Evolutionary conservation across 345 rosid species (phyloP).

Genomic region (Gossypium turneri): DNA sequence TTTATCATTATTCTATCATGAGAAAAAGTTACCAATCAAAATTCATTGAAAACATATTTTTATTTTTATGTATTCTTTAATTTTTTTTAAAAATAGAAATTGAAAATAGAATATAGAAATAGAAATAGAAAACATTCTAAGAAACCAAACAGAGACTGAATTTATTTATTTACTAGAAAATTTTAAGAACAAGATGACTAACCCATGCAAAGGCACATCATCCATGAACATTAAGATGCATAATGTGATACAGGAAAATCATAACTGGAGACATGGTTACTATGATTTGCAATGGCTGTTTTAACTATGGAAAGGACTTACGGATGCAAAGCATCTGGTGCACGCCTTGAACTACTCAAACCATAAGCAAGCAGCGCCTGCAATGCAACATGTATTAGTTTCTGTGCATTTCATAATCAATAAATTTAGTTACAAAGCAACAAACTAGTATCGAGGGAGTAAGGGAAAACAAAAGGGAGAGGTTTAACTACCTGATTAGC

Average conservation of each 20-base stretch:
- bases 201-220: slow-evolving; percentile 3
- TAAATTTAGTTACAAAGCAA: slow-evolving; percentile 14
- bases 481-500: slow-evolving; percentile 76
- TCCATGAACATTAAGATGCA: background rate
- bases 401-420: slow-evolving; percentile 26
- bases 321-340: slow-evolving; percentile 99
- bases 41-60: too few species aligned
- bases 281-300: slow-evolving; percentile 3
- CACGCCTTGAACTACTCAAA: slow-evolving; percentile 93
- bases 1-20: too few species aligned
- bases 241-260: slow-evolving; percentile 6
- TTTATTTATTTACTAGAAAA: background rate
- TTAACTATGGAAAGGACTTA: slow-evolving; percentile 32
- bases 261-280: background rate
- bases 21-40: too few species aligned
- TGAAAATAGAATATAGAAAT: too few species aligned
- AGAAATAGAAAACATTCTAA: too few species aligned
- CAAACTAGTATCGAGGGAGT: background rate
- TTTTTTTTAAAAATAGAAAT: too few species aligned
- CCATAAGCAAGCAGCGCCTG: slow-evolving; percentile 98
- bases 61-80: too few species aligned
- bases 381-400: slow-evolving; percentile 42
- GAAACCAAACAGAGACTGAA: background rate
- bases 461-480: background rate
- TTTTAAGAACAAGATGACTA: background rate